Base-by-base conservation (phyloP, 2,329 filamentous ascomycete species). In the Coniochaeta pulveracea region DNA sequence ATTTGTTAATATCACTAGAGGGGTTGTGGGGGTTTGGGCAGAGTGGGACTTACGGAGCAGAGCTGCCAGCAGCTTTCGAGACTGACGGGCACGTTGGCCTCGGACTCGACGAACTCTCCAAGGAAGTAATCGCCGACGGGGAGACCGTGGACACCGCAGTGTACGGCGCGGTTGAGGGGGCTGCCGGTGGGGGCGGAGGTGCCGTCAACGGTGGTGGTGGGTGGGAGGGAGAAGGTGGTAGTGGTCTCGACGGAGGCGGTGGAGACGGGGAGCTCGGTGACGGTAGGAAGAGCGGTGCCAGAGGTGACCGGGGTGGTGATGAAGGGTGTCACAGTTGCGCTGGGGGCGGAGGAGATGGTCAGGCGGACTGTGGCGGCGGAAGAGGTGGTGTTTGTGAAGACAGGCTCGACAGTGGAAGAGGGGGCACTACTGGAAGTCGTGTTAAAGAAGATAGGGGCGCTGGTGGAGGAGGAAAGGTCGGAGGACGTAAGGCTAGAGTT, bases 31-130 rank as follows among this genome's bases (percentile, higher is more conserved):
- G 3, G 26, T n/a, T n/a, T 16, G 16, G 26, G 14, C 3, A 18
- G 14, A 8, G 11, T 19, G 18, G 19, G 8, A 44, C 46, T 51
- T 43, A 55, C 60, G 33, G 42, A 40, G 40, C 60, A 64, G 46
- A 61, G 58, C 38, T 60, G 49, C 44, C 51, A 63, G 47, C 61
- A 63, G 3, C 57, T 58, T 37, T 55, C 45, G 6, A 59, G 45
- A 3, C 54, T 58, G 16, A 64, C 52, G 2, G 47, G 43, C 22
- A 54, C 50, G 10, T 41, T 46, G 2, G 37, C 37, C 6, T 40
- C 46, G 36, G 62, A 50, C 41, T 61, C 48, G 27, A 51, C 47
- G 38, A 54, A 63, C 40, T 55, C 51, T 9, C 52, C 57, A 3
- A 63, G 40, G 38, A 61, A 58, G 38, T 50, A 60, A 35, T 48